These are phyloP conservation scores for Mytilinidion resinicola DNA, from an alignment of 495 filamentous ascomycete genomes.

Conservation along the genomic window DNA sequence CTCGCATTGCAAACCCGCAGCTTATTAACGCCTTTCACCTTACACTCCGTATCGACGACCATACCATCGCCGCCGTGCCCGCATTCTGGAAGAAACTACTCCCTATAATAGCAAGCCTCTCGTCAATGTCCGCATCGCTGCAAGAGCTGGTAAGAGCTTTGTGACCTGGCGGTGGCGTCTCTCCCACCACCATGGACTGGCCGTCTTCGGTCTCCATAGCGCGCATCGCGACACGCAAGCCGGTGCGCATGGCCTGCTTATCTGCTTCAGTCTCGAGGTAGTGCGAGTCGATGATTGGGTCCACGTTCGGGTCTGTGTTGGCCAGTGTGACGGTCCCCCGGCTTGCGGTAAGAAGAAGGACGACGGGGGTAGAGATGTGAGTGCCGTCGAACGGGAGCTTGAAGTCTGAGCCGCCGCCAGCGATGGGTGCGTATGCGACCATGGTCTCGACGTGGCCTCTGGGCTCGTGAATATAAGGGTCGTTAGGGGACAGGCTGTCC, in stretches of 20 bases:
- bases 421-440: slow-evolving; percentile 1
- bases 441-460: neutral
- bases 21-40: slow-evolving; percentile 13
- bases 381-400: slow-evolving; percentile 2
- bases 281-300: slow-evolving; percentile 50
- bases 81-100: slow-evolving; percentile 32
- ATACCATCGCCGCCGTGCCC: slow-evolving; percentile 52
- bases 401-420: slow-evolving; percentile 2
- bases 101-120: neutral
- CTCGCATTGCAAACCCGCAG: slow-evolving; percentile 20
- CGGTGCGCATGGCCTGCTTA: slow-evolving; percentile 7
- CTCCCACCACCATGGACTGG: neutral
- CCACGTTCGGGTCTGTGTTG: slow-evolving; percentile 49
- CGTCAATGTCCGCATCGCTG: slow-evolving; percentile 12
- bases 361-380: slow-evolving; percentile 4
- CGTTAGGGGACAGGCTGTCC: neutral
- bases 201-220: neutral
- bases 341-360: slow-evolving; percentile 7
- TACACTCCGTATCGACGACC: slow-evolving; percentile 5
- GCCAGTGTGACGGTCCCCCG: slow-evolving; percentile 49
- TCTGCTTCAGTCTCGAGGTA: slow-evolving; percentile 6
- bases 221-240: neutral
- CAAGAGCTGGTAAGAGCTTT: neutral
- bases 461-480: neutral
- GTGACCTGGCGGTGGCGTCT: slow-evolving; percentile 1